A percentile compares a stretch with the other conserved stretches of the same genome.
Evolutionary conservation across 169 alveolate species (phyloP).

Genomic region (Plasmodium adleri): DNA sequence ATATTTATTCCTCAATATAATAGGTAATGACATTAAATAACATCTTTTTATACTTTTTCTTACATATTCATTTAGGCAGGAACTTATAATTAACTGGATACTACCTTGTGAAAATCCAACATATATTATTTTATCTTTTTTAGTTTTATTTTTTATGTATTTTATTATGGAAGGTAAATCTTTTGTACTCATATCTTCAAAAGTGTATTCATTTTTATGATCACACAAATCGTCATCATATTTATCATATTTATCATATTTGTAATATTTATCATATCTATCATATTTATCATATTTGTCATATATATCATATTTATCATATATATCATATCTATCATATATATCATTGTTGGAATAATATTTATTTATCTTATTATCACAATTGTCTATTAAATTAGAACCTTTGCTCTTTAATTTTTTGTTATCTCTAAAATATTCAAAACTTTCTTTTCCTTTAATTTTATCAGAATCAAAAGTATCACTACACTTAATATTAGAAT

Average conservation of each 20-base stretch:
- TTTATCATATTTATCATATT: background rate
- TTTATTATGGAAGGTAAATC: constrained; percentile 51
- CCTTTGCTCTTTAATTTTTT: background rate
- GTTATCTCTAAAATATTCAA: background rate
- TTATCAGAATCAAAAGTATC: background rate
- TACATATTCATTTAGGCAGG: constrained; percentile 24
- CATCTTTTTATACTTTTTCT: constrained; percentile 23
- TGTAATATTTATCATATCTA: background rate
- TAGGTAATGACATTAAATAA: constrained; percentile 42
- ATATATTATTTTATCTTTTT: constrained; percentile 48
- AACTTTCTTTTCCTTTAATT: background rate
- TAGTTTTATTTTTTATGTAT: constrained; percentile 33
- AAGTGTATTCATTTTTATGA: constrained; percentile 16
- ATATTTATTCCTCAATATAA: constrained; percentile 8
- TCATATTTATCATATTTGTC: background rate
- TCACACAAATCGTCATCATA: background rate
- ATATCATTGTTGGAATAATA: background rate
- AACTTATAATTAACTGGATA: constrained; percentile 25
- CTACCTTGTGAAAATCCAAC: constrained; percentile 67
- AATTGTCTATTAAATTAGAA: background rate
- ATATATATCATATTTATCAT: background rate
- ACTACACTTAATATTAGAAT: background rate
- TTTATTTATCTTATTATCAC: background rate
- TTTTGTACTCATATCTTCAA: constrained; percentile 62
- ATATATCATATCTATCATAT: background rate